Conservation (phyloP, 306 rosid genomes). For the Trifolium fragiferum region DNA sequence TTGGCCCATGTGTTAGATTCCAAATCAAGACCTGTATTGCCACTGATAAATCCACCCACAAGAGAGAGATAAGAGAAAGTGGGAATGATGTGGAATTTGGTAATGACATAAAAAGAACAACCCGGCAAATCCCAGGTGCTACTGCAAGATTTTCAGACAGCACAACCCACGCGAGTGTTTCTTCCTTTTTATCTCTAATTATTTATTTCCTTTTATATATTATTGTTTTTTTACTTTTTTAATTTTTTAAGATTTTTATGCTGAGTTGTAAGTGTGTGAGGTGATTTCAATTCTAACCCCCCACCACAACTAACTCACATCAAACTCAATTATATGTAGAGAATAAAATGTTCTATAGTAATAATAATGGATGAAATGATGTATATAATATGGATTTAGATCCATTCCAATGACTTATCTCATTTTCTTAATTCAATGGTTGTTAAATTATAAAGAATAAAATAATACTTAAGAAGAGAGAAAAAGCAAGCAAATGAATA, state of each 20-base stretch:
- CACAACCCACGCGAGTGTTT: slow-evolving; percentile 46
- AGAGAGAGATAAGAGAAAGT: slow-evolving; percentile 18
- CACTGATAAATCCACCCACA: slow-evolving; percentile 26
- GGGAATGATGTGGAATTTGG: slow-evolving; percentile 50
- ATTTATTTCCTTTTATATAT: background rate
- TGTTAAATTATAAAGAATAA: too few species aligned
- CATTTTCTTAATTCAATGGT: too few species aligned
- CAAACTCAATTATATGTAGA: slow-evolving; percentile 7
- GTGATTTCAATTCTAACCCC: slow-evolving; percentile 22
- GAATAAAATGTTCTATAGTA: slow-evolving; percentile 1
- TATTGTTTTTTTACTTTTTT: background rate
- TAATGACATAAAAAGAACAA: slow-evolving; percentile 36
- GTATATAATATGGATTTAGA: too few species aligned
- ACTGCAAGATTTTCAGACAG: slow-evolving; percentile 46
- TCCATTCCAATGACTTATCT: too few species aligned
- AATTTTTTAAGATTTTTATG: background rate
- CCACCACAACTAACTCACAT: slow-evolving; percentile 30
- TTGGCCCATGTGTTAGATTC: slow-evolving; percentile 40
- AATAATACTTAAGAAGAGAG: too few species aligned
- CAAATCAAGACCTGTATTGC: slow-evolving; percentile 7
- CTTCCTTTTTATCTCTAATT: background rate
- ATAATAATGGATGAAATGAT: slow-evolving; percentile 43
- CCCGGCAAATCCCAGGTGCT: slow-evolving; percentile 51
- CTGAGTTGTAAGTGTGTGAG: slow-evolving; percentile 5
- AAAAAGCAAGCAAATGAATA: too few species aligned